Base-by-base conservation (phyloP, 805 yeast species). In the Saturnispora kantuleensis region DNA sequence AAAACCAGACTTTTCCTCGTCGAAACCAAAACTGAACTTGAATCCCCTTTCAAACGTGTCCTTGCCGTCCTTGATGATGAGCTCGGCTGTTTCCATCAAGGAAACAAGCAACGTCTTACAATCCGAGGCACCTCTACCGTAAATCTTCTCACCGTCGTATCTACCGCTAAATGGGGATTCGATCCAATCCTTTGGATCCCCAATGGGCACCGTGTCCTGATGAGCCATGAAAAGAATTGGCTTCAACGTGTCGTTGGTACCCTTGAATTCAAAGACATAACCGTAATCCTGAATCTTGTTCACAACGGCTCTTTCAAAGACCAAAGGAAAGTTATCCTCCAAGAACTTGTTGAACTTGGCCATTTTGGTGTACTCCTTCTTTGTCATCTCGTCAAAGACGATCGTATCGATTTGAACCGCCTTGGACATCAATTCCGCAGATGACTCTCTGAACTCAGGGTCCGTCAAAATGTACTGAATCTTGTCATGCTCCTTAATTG, bases 161-260 rank as follows among this genome's bases (percentile, higher is more conserved):
- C 71, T 66, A 12, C 83, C 87, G 13, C 69, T 59, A 47, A 77
- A 82, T 3, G 95, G 94, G 10, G 79, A 79, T 56, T 76, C 68
- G 0, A 64, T 63, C 94, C 94, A 85, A 45, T 74, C 60, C 29
- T 17, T 36, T 29, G 70, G 73, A 15, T 62, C 62, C 51, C 78
- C 83, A 9, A 83, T 81, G 1, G 95, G 94, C 18, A 85, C 95
- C 4, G 81, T 85, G 55, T 84, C 94, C 59, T 76, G 82, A 58
- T 85, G 95, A 1, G 90, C 89, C 55, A 82, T 75, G 41, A 84
- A 65, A 61, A 85, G 56, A 26, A 79, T 52, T 11, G 95, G 94
- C 57, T 81, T 79, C 50, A 79, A 63, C 3, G 58, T 46, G 10
- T 53, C 33, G 39, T 73, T 55, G 5, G 73, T 58, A 6, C 94